Conservation (phyloP, 2,329 filamentous ascomycete genomes). For the Onygenales sp. region DNA sequence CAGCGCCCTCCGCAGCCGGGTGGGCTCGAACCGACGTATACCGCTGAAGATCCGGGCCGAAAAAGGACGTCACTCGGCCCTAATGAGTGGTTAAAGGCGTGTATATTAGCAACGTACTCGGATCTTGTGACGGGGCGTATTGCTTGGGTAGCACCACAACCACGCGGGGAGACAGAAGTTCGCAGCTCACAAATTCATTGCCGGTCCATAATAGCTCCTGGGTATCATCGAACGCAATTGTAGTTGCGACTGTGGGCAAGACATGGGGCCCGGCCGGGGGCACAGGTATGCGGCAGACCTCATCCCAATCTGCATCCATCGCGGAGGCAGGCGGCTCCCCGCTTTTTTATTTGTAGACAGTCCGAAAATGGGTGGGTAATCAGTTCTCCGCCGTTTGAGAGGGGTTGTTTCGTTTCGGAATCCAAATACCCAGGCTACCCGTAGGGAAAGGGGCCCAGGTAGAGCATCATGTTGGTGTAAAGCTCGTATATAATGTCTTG, state of each 20-base stretch:
- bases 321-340: conserved; percentile 2
- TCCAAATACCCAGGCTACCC: conserved; percentile 18
- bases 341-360: neutral
- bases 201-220: conserved; percentile 91
- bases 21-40: conserved; percentile 90
- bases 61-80: conserved; percentile 85
- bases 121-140: neutral
- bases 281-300: conserved; percentile 75
- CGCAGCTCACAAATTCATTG: conserved; percentile 65
- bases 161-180: neutral
- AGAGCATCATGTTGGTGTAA: conserved; percentile 22
- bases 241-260: conserved; percentile 61
- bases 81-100: conserved; percentile 26
- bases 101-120: neutral
- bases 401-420: neutral
- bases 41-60: conserved; percentile 70
- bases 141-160: no score
- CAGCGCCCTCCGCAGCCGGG: conserved; percentile 59
- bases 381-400: neutral
- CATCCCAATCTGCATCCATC: conserved; percentile 41
- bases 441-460: conserved; percentile 21
- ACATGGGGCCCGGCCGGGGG: conserved; percentile 65
- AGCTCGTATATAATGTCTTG: neutral
- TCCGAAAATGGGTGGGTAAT: neutral
- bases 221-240: conserved; percentile 77